Conservation (phyloP, 2,329 filamentous ascomycete species). For the Alternaria sp. region DNA sequence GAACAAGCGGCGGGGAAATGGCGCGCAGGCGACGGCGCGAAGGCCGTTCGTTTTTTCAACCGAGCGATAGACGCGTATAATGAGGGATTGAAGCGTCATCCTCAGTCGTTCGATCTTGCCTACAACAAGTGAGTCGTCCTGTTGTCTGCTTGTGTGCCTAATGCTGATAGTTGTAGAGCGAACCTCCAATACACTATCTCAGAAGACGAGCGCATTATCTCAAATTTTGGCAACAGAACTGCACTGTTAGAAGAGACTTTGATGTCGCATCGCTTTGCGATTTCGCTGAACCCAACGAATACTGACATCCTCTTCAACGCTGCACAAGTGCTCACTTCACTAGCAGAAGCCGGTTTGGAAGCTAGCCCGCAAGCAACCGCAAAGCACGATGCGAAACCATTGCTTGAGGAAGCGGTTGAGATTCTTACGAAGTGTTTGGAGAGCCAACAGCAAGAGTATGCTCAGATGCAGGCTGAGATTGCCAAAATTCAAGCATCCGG, state of each 20-base stretch:
- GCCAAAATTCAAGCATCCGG: constrained; percentile 42
- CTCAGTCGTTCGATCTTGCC: constrained; percentile 72
- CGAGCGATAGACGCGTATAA: constrained; percentile 73
- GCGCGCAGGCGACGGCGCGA: constrained; percentile 73
- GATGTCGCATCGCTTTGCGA: constrained; percentile 69
- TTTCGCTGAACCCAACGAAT: constrained; percentile 68
- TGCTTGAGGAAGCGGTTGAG: constrained; percentile 68
- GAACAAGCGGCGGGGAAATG: constrained; percentile 79
- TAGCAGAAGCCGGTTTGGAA: constrained; percentile 68
- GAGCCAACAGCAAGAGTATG: constrained; percentile 57
- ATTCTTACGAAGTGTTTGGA: constrained; percentile 63
- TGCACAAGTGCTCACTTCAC: constrained; percentile 71
- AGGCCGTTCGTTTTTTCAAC: constrained; percentile 68
- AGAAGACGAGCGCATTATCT: constrained; percentile 69
- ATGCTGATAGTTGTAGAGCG: constrained; percentile 59
- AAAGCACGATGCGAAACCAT: constrained; percentile 59
- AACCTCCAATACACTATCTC: constrained; percentile 74
- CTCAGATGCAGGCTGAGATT: constrained; percentile 50
- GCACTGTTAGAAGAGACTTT: constrained; percentile 68
- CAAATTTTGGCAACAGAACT: constrained; percentile 63
- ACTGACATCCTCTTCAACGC: constrained; percentile 76
- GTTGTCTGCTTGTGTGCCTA: not conserved
- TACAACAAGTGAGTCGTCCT: constrained; percentile 71
- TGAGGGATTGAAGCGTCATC: constrained; percentile 67
- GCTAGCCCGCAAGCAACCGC: constrained; percentile 55